Percentiles rank a stretch among this genome's conserved stretches.
Evolutionary conservation across 1,284 basidiomycete genomes (phyloP).

Genomic region (Ceratobasidium sp.): DNA sequence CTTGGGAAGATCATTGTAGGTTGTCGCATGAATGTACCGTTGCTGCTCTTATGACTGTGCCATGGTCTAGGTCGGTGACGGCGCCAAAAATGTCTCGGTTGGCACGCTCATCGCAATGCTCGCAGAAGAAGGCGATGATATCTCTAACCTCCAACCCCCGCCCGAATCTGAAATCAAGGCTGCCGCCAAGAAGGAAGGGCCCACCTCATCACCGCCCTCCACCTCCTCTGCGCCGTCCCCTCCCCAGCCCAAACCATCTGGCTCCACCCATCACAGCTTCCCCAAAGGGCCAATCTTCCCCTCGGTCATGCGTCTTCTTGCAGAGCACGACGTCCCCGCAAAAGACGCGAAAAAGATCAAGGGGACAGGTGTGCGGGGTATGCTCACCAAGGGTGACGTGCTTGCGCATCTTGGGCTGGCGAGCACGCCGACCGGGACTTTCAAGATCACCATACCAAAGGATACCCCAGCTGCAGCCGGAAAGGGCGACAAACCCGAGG

Average conservation of each 20-base stretch:
- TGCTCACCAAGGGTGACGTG: constrained; percentile 91
- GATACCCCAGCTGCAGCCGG: constrained; percentile 23
- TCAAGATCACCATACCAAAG: constrained; percentile 54
- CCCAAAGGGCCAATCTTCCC: constrained; percentile 74
- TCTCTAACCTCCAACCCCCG: constrained; percentile 81
- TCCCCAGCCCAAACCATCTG: constrained; percentile 45
- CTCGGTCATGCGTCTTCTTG: constrained; percentile 73
- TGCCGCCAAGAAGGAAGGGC: constrained; percentile 36
- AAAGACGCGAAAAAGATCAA: constrained; percentile 54
- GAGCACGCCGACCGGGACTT: constrained; percentile 77
- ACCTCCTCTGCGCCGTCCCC: constrained; percentile 50
- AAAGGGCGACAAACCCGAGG: constrained; percentile 48
- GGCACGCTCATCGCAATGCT: constrained; percentile 89
- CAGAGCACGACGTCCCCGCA: constrained; percentile 62
- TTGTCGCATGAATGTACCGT: constrained; percentile 37
- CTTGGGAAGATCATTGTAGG: constrained; percentile 81
- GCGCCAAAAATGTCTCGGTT: constrained; percentile 84
- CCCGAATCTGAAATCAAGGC: constrained; percentile 45
- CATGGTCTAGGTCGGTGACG: constrained; percentile 70
- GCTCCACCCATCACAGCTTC: constrained; percentile 54
- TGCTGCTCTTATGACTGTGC: not conserved
- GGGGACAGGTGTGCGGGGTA: constrained; percentile 81
- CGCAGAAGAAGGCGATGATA: constrained; percentile 96
- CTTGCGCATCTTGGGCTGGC: constrained; percentile 81
- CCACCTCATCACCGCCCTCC: constrained; percentile 47